These are phyloP conservation scores for Cocos nucifera DNA, from an alignment of 176 grass and related monocot species.

Conservation along the genomic window DNA sequence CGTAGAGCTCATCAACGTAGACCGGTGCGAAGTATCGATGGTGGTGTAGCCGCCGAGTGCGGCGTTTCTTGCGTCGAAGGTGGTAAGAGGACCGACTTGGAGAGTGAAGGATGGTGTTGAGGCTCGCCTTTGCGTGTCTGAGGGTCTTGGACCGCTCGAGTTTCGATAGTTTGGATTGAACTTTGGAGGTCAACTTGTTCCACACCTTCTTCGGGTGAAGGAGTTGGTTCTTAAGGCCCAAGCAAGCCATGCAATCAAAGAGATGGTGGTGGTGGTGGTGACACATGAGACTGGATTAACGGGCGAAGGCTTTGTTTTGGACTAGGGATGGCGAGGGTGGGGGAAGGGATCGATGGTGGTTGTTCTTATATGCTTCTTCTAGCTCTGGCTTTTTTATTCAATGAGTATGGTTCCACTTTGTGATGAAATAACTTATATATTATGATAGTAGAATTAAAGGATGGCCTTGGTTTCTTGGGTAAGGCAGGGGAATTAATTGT, in stretches of 20 bases:
- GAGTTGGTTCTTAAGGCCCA: constrained; percentile 14
- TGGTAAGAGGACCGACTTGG: too few relatives aligned
- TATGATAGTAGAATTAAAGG: not conserved
- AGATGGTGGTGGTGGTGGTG: not conserved
- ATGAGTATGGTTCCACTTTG: too few relatives aligned
- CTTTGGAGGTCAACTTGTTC: constrained; percentile 7
- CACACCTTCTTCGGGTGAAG: constrained; percentile 16
- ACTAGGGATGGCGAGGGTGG: too few relatives aligned
- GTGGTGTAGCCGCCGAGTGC: not conserved
- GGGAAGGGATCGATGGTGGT: not conserved
- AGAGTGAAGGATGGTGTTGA: not conserved
- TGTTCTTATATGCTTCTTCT: too few relatives aligned
- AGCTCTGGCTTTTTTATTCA: too few relatives aligned
- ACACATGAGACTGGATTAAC: not conserved
- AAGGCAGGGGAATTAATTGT: not conserved
- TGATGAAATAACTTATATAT: too few relatives aligned
- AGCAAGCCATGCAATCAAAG: constrained; percentile 36
- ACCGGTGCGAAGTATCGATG: constrained; percentile 32
- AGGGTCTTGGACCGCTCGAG: constrained; percentile 16
- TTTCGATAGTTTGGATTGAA: constrained; percentile 9
- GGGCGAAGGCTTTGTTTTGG: too few relatives aligned
- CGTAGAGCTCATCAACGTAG: constrained; percentile 58
- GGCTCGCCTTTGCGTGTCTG: constrained; percentile 1
- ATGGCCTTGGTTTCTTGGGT: not conserved
- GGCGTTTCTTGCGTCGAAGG: not conserved